phyloP scores from a whole-genome alignment of 1,284 basidiomycete species.

The Rhodotorula sp. region DNA sequence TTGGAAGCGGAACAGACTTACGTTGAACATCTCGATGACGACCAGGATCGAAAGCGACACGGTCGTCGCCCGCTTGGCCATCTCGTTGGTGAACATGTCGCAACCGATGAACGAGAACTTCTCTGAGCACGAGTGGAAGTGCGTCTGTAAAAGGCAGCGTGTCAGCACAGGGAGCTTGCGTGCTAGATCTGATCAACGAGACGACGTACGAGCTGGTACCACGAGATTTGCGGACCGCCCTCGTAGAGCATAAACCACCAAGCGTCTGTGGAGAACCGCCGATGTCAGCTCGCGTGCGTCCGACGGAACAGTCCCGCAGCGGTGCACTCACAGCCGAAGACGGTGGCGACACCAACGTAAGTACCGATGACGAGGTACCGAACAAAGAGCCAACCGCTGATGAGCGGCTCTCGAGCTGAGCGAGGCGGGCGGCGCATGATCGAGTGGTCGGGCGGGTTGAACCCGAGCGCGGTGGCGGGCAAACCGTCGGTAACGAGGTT shows the following conservation, averaged over 20 bases:
- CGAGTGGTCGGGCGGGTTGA: constrained; percentile 92
- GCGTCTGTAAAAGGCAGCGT: constrained; percentile 59
- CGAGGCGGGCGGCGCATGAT: constrained; percentile 94
- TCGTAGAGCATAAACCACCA: constrained; percentile 98
- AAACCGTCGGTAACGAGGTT: constrained; percentile 93
- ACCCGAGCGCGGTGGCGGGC: constrained; percentile 92
- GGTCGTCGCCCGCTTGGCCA: constrained; percentile 84
- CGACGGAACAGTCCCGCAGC: constrained; percentile 56
- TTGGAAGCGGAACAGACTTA: neutral
- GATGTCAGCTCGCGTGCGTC: too few species aligned
- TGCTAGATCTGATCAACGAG: neutral
- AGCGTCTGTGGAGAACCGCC: constrained; percentile 18
- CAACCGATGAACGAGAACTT: constrained; percentile 87
- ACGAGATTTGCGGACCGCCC: constrained; percentile 87
- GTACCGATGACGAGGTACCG: constrained; percentile 88
- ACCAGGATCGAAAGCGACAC: constrained; percentile 93
- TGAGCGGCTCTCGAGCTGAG: constrained; percentile 80
- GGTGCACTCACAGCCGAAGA: constrained; percentile 62
- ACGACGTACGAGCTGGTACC: constrained; percentile 77
- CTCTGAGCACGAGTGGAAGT: constrained; percentile 85
- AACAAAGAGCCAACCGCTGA: constrained; percentile 92
- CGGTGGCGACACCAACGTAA: constrained; percentile 93
- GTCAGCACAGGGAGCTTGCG: neutral
- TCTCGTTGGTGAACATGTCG: constrained; percentile 83
- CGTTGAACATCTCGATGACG: constrained; percentile 98